Evolutionary conservation across 192 early-diverging fungal species (phyloP), one percentile per base, ranked within the genome.

Genomic region (Backusella morwellensis): DNA sequence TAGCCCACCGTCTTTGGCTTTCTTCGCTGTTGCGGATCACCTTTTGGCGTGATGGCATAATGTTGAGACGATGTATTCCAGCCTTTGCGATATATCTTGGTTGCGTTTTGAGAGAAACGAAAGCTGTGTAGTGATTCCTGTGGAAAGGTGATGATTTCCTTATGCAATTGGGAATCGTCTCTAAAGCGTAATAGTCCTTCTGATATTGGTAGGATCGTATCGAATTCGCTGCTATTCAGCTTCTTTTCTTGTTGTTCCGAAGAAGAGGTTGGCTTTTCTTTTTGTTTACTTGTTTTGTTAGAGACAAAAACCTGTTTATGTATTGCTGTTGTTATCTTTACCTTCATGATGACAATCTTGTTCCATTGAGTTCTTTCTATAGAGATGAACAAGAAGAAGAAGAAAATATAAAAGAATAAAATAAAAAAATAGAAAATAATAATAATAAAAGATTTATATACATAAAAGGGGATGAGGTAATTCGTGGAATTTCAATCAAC

Each of bases 91-190:
- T 44, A 23, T 1, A 35, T 35, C 29, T 34, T 68, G 12, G 29
- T 35, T 19, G 67, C 29, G 35, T 36, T 68, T 34, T 68, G 67
- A 29, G 73, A 66, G 59, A 74, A 74, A 3, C 73, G 52, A 32
- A 74, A 74, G n/a, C 73, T 74, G 23, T 74, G 73, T 15, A 74
- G 6, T 17, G 73, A 74, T 41, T 74, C 56, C 15, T 74, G 35
- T 23, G 72, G 72, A 11, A 63, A 63, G 8, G 56, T 26, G 4
- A 63, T 8, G n/a, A 70, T 70, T 44, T 70, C 21, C 47, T 72
- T 44, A 12, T 72, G 42, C 3, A 42, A 6, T 23, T 72, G 70
- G n/a, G 42, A 50, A 19, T 72, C 70, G 56, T 63, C 56, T 72
- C 70, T 36, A 8, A 72, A 72, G 26, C 70, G 40, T 41, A 72